These are phyloP conservation scores for Aspergillus luchuensis DNA, from an alignment of 2,329 filamentous ascomycete species.

Conservation along the genomic window DNA sequence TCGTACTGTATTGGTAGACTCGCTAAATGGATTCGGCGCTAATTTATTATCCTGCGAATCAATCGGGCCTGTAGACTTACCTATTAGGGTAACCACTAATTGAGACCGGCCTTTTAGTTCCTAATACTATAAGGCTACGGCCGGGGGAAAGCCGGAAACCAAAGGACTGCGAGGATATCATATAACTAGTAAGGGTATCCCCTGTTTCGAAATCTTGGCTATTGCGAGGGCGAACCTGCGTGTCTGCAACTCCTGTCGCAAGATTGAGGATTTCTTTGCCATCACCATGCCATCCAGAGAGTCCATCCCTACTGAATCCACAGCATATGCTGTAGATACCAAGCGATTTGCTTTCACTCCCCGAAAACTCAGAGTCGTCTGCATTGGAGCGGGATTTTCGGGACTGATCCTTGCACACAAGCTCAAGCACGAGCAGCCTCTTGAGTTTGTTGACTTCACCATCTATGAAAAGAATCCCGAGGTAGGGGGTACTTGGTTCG, in stretches of 20 bases:
- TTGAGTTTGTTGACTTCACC: slow-evolving; percentile 29
- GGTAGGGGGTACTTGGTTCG: slow-evolving; percentile 38
- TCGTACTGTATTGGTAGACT: too few species aligned
- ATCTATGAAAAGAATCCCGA: slow-evolving; percentile 35
- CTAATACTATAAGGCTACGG: too few species aligned
- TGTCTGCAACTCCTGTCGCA: neutral
- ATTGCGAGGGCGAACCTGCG: neutral
- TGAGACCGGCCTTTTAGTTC: too few species aligned
- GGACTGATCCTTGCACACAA: slow-evolving; percentile 45
- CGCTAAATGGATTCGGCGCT: too few species aligned
- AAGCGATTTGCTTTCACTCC: slow-evolving; percentile 16
- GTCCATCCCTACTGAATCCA: neutral
- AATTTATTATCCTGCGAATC: too few species aligned
- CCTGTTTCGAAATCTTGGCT: too few species aligned
- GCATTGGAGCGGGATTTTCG: slow-evolving; percentile 33
- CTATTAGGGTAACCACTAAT: too few species aligned
- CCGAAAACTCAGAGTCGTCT: slow-evolving; percentile 23
- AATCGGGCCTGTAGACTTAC: too few species aligned
- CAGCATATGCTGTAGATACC: slow-evolving; percentile 1
- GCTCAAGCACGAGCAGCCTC: slow-evolving; percentile 26
- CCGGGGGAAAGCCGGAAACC: too few species aligned
- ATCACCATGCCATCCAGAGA: neutral
- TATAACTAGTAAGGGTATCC: too few species aligned
- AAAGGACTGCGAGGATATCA: too few species aligned
- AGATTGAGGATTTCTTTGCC: neutral